Evolutionary conservation across 352 stramenopile genomes (phyloP).

Genomic region (Phytopythium boreale): DNA sequence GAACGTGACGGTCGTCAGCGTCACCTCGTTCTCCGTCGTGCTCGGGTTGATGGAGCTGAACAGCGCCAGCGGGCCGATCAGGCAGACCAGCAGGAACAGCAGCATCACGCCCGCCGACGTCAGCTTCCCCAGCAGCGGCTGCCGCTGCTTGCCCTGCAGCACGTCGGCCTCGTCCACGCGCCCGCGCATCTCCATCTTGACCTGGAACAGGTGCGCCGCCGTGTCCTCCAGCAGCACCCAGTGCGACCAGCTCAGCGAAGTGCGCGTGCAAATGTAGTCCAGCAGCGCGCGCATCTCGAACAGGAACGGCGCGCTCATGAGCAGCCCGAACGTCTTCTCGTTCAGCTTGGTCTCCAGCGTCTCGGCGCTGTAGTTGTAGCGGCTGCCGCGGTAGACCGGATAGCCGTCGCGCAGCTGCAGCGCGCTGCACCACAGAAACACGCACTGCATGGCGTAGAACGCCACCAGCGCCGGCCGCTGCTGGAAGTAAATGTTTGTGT

Average conservation of each 20-base stretch:
- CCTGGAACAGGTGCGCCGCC: constrained; percentile 68
- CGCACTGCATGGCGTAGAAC: constrained; percentile 81
- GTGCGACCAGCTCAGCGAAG: constrained; percentile 73
- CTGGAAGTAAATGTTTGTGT: constrained; percentile 83
- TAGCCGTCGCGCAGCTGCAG: constrained; percentile 88
- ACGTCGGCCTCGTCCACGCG: constrained; percentile 63
- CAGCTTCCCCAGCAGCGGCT: constrained; percentile 67
- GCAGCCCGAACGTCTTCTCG: constrained; percentile 68
- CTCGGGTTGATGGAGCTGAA: constrained; percentile 88
- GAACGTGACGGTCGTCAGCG: constrained; percentile 55
- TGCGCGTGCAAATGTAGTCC: constrained; percentile 87
- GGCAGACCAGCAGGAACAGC: constrained; percentile 69
- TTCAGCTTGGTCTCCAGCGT: constrained; percentile 44
- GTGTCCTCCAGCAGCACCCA: constrained; percentile 86
- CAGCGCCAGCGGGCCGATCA: constrained; percentile 71
- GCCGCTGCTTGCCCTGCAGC: constrained; percentile 76
- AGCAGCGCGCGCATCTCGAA: constrained; percentile 86
- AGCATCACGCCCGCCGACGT: constrained; percentile 74
- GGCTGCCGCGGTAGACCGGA: constrained; percentile 74
- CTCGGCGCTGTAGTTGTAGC: constrained; percentile 67
- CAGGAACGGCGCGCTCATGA: constrained; percentile 81
- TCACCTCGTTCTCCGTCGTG: constrained; percentile 69
- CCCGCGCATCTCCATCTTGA: constrained; percentile 79
- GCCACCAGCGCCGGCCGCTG: constrained; percentile 58
- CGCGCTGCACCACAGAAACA: constrained; percentile 72